Percentiles rank a stretch among this genome's conserved stretches.
Evolutionary conservation across 2,329 filamentous ascomycete species (phyloP).

Genomic region (Penicillium italicum): DNA sequence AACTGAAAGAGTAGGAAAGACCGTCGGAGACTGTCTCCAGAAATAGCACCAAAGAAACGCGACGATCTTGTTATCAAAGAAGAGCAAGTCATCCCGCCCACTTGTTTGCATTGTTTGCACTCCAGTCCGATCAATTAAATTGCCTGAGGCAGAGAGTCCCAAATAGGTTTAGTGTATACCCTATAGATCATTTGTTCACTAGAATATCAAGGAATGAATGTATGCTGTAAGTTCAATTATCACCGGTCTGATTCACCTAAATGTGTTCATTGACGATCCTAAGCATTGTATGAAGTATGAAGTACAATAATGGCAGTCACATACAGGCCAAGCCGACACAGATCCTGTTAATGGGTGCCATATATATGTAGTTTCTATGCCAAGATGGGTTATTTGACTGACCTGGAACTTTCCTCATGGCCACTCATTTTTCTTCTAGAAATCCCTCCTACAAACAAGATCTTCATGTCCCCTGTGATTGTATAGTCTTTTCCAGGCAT

Average conservation of each 20-base stretch:
- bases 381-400: too few relatives aligned
- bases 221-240: neutral
- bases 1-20: neutral
- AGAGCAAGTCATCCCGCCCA: conserved; percentile 26
- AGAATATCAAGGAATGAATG: neutral
- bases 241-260: neutral
- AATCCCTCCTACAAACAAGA: too few relatives aligned
- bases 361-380: too few relatives aligned
- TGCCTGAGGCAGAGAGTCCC: neutral
- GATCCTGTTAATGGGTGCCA: neutral
- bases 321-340: too few relatives aligned
- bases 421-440: too few relatives aligned
- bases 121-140: fast-evolving
- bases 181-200: neutral
- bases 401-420: too few relatives aligned
- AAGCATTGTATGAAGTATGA: neutral
- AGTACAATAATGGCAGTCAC: neutral
- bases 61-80: conserved; percentile 14
- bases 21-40: neutral
- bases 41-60: conserved; percentile 4
- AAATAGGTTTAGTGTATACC: neutral
- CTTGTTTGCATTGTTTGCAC: conserved; percentile 23
- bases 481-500: too few relatives aligned
- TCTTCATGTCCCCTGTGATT: too few relatives aligned
- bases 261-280: neutral